Conservation (phyloP, 2,329 filamentous ascomycete genomes). For the Magnaporthiopsis rhizophila region DNA sequence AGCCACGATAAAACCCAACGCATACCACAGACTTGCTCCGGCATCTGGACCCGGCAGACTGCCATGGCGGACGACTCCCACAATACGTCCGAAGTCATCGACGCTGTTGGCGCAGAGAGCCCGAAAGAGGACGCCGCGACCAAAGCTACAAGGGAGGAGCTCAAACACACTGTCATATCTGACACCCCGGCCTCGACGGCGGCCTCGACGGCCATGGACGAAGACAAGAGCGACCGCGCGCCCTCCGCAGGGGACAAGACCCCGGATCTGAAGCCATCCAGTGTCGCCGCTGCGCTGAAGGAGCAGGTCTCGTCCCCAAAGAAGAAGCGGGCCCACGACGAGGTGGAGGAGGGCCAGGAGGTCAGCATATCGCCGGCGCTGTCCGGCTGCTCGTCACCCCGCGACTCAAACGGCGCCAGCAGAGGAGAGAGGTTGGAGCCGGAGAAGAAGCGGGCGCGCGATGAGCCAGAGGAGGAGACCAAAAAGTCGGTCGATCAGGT, state of each 20-base stretch:
- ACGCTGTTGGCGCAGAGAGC: constrained; percentile 23
- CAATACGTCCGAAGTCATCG: constrained; percentile 31
- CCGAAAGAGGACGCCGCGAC: constrained; percentile 54
- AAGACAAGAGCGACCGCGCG: constrained; percentile 18
- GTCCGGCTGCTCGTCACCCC: constrained; percentile 27
- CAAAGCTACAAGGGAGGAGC: constrained; percentile 53
- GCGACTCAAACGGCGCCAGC: constrained; percentile 35
- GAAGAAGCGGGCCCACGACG: constrained; percentile 56
- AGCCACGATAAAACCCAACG: not conserved
- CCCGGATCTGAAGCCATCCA: constrained; percentile 20
- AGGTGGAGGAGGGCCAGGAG: constrained; percentile 44
- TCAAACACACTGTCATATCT: constrained; percentile 57
- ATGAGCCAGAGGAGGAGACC: constrained; percentile 32
- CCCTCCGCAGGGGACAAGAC: constrained; percentile 15
- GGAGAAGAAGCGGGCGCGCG: constrained; percentile 57
- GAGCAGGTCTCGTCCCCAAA: constrained; percentile 52
- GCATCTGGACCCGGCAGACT: not conserved
- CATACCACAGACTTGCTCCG: not conserved
- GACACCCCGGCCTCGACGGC: constrained; percentile 28
- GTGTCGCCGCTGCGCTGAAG: constrained; percentile 30
- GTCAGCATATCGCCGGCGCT: constrained; percentile 23
- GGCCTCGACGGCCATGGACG: constrained; percentile 16
- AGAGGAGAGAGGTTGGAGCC: constrained; percentile 49
- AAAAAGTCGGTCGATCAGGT: constrained; percentile 14
- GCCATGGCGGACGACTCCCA: constrained; percentile 36